Evolutionary conservation across 768 basidiomycete species (phyloP).

Genomic region (Tricholoma bakamatsutake): DNA sequence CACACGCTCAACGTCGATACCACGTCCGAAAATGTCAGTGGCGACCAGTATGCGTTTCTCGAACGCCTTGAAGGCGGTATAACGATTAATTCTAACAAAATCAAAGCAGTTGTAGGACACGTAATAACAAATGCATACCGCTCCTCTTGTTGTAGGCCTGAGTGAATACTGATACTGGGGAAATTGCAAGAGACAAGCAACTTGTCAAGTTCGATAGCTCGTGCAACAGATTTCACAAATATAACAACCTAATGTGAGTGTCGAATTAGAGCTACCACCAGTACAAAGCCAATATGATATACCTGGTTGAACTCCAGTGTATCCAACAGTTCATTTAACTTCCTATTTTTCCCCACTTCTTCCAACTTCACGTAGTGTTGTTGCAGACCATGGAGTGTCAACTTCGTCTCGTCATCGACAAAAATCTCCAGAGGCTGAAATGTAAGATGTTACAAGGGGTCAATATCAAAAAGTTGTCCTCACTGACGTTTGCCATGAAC

Average conservation of each 20-base stretch:
- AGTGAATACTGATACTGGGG: conserved; percentile 96
- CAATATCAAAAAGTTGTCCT: background rate
- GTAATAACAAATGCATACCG: conserved; percentile 52
- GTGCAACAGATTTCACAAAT: conserved; percentile 96
- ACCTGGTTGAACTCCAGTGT: conserved; percentile 98
- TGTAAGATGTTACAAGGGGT: background rate
- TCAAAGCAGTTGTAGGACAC: conserved; percentile 6
- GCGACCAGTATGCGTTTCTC: conserved; percentile 99
- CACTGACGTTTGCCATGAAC: conserved; percentile 95
- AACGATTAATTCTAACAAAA: conserved; percentile 73
- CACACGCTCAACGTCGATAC: conserved; percentile 99
- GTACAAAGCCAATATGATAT: conserved; percentile 9
- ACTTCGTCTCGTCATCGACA: conserved; percentile 97
- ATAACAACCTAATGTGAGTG: conserved; percentile 79
- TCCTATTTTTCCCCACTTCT: conserved; percentile 93
- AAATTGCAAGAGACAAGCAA: conserved; percentile 96
- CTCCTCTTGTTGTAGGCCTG: conserved; percentile 90
- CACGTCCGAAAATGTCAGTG: conserved; percentile 98
- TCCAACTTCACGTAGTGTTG: conserved; percentile 98
- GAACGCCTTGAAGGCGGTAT: conserved; percentile 98
- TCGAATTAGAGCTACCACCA: background rate
- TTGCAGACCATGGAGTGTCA: conserved; percentile 96
- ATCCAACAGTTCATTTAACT: conserved; percentile 92
- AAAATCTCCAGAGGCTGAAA: conserved; percentile 95
- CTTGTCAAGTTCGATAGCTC: conserved; percentile 95